Evolutionary conservation across 352 stramenopile species (phyloP).

Genomic region (Sclerospora graminicola): DNA sequence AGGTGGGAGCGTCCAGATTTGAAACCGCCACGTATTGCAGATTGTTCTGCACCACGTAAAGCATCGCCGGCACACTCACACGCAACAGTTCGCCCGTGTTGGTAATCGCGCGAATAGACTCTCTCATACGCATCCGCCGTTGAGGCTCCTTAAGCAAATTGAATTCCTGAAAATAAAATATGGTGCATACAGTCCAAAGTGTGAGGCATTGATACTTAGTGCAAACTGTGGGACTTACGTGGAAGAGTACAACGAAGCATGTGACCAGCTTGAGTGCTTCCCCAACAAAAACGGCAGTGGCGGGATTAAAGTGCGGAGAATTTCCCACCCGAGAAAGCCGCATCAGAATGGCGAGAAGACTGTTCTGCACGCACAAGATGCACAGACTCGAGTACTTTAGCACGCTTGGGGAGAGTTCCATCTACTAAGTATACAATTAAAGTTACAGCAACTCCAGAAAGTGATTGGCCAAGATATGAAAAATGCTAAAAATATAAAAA

Average conservation of each 20-base stretch:
- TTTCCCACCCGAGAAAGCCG: constrained; percentile 67
- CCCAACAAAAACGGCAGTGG: constrained; percentile 62
- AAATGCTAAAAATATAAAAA: no score
- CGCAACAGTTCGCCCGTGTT: constrained; percentile 52
- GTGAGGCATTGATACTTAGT: not conserved
- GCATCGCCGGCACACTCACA: constrained; percentile 61
- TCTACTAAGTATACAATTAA: not conserved
- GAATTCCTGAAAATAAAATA: constrained; percentile 17
- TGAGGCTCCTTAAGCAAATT: constrained; percentile 13
- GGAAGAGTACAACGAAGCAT: constrained; percentile 33
- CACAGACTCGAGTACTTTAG: constrained; percentile 74
- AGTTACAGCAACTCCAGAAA: no score
- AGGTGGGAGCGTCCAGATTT: constrained; percentile 70
- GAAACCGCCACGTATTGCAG: constrained; percentile 73
- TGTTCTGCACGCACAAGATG: constrained; percentile 78
- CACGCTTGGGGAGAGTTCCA: constrained; percentile 25
- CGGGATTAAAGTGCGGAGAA: constrained; percentile 58
- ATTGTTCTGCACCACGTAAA: constrained; percentile 83
- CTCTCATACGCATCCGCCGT: constrained; percentile 15
- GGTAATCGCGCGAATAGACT: constrained; percentile 38
- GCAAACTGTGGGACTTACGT: constrained; percentile 14
- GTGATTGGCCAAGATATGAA: no score
- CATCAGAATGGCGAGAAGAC: constrained; percentile 67
- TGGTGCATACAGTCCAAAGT: not conserved
- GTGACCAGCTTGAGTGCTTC: constrained; percentile 63